These are phyloP conservation scores for Lepraria neglecta DNA, from an alignment of 495 filamentous ascomycete species.

Conservation along the genomic window DNA sequence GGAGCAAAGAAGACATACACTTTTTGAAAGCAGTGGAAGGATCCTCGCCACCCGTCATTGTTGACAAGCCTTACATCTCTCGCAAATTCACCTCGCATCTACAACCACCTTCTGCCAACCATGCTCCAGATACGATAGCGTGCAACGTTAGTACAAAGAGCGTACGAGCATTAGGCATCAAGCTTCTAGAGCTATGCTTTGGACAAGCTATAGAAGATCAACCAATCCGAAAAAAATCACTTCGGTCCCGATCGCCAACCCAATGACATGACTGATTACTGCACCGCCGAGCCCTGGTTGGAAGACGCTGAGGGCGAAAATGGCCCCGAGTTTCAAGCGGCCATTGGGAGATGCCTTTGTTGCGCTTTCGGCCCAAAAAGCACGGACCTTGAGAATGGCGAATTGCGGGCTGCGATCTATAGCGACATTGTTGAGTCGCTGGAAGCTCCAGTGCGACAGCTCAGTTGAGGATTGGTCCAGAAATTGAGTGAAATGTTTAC, in stretches of 20 bases:
- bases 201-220: constrained; percentile 26
- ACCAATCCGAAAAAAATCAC: constrained; percentile 13
- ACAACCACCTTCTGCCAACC: background rate
- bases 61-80: constrained; percentile 10
- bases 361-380: constrained; percentile 13
- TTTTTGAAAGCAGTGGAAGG: constrained; percentile 10
- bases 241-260: constrained; percentile 4
- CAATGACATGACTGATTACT: constrained; percentile 14
- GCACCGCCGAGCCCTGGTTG: constrained; percentile 9
- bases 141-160: background rate
- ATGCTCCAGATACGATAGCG: background rate
- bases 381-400: constrained; percentile 6
- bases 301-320: constrained; percentile 1
- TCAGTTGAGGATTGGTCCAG: background rate
- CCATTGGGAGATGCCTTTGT: constrained; percentile 6
- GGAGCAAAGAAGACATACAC: constrained; percentile 16
- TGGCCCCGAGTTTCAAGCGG: constrained; percentile 1
- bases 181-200: constrained; percentile 31
- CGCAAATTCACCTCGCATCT: background rate
- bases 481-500: too few species aligned
- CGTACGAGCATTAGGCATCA: constrained; percentile 23
- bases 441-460: background rate
- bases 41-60: background rate
- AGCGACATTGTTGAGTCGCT: constrained; percentile 13
- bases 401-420: constrained; percentile 3